Conservation (phyloP, 306 rosid species). For the Canavalia gladiata region DNA sequence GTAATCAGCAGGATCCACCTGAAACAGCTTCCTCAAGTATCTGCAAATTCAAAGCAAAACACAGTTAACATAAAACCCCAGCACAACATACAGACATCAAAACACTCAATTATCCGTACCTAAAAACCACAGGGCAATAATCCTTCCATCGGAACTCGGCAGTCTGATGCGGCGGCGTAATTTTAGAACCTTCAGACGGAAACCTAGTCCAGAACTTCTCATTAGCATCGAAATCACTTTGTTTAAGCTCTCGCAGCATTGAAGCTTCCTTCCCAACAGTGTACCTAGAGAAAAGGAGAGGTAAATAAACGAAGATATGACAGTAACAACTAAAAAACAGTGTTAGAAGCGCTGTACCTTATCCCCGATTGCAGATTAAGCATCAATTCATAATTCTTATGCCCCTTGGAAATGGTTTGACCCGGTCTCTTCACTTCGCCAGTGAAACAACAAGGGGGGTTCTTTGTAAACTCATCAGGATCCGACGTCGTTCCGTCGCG, state of each 20-base stretch:
- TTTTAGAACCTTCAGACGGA: constrained; percentile 62
- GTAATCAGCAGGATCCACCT: constrained; percentile 66
- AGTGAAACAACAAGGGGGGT: constrained; percentile 74
- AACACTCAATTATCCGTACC: constrained; percentile 40
- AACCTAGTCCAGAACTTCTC: constrained; percentile 66
- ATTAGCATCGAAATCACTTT: constrained; percentile 59
- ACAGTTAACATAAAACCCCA: constrained; percentile 33
- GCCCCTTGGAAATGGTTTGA: constrained; percentile 80
- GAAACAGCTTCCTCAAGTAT: constrained; percentile 70
- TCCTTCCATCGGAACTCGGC: constrained; percentile 65
- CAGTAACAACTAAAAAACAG: not conserved
- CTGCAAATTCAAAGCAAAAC: constrained; percentile 59
- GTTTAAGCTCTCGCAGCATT: constrained; percentile 54
- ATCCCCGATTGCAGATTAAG: constrained; percentile 95
- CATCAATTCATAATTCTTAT: constrained; percentile 95
- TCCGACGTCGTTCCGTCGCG: constrained; percentile 66
- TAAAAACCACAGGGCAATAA: constrained; percentile 61
- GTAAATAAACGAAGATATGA: not conserved
- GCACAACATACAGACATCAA: not conserved
- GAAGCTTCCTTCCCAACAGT: constrained; percentile 82
- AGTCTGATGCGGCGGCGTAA: constrained; percentile 61
- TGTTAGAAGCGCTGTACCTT: constrained; percentile 52
- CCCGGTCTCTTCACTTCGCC: constrained; percentile 90
- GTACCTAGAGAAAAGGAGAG: constrained; percentile 46
- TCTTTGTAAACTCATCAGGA: constrained; percentile 61